Base-by-base conservation (phyloP, 495 filamentous ascomycete species). In the Neurospora intermedia region DNA sequence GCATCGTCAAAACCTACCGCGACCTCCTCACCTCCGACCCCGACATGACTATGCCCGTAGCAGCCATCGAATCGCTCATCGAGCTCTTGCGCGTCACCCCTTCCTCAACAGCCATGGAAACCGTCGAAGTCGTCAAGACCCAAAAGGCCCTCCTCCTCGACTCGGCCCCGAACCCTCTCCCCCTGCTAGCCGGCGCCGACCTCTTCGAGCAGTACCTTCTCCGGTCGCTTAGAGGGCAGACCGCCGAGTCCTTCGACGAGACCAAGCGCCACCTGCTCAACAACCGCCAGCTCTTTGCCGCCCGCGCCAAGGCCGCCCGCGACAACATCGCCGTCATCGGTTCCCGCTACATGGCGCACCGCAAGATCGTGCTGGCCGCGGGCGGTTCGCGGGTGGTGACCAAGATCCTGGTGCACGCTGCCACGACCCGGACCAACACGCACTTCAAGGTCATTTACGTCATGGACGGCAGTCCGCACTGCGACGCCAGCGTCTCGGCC, bases 121-220 rank as follows among this genome's bases (percentile, higher is more conserved):
- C 94, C 59, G 90, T 98, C 76, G 90, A 93, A 74, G 88, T 95
- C 40, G 89, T 99, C 74, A 88, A 89, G 78, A 87, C 87, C 40
- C 90, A 93, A 73, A 81, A 80, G 71, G 93, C 92, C 73, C 81
- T 85, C 10, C 88, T 89, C 75, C 87, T 99, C 73, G 83, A 84
- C 71, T 86, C 89, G 16, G 89, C 94, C 54, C 85, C 92, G 4
- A 98, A 99, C 82, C 92, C 94, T 16, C 93, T 98, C 75, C 91
- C 94, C 38, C 87, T 98, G 27, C 93, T 92, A 43, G 96, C 96
- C 69, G 96, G 96, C 76, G 97, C 95, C 76, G 94, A 98, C 80
- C 87, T 98, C 73, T 98, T 98, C 85, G 94, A 96, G 81, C 90
- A 94, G 78, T 99, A 95, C 82, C 88, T 99, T 69, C 91, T 97